Conservation (phyloP, 164 flowering plant species). For the Nymphaea thermarum region DNA sequence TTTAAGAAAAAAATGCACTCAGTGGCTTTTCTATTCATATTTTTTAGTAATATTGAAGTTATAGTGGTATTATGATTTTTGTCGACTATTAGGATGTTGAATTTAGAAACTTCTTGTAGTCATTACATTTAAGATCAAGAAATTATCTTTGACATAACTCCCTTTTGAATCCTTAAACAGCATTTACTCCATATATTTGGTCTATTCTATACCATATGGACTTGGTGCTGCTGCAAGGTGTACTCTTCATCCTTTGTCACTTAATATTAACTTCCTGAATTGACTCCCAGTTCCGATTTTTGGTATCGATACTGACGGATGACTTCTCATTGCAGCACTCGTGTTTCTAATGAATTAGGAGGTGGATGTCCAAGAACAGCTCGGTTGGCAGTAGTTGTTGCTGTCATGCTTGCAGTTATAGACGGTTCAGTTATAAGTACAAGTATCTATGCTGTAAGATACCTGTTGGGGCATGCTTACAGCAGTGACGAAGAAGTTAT, state of each 20-base stretch:
- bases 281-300: too few relatives aligned
- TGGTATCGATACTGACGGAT: too few relatives aligned
- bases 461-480: conserved; percentile 50
- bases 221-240: conserved; percentile 78
- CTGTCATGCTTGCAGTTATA: conserved; percentile 24
- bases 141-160: too few relatives aligned
- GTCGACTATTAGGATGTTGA: too few relatives aligned
- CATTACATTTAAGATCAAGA: too few relatives aligned
- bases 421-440: conserved; percentile 34
- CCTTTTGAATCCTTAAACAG: conserved; percentile 18
- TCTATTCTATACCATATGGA: conserved; percentile 62
- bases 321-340: conserved; percentile 34
- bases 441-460: conserved; percentile 33
- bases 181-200: conserved; percentile 39
- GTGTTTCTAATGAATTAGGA: conserved; percentile 87
- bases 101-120: too few relatives aligned
- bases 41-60: too few relatives aligned
- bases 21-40: too few relatives aligned
- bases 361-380: conserved; percentile 65
- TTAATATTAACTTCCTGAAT: too few relatives aligned
- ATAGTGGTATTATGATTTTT: too few relatives aligned
- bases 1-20: too few relatives aligned
- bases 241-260: background rate
- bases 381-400: conserved; percentile 33
- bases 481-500: conserved; percentile 77